Percentiles rank a stretch among this genome's conserved stretches.
These are phyloP conservation scores for Geotrichum citri-aurantii DNA, from an alignment of 1,139 yeast species.

Conservation along the genomic window DNA sequence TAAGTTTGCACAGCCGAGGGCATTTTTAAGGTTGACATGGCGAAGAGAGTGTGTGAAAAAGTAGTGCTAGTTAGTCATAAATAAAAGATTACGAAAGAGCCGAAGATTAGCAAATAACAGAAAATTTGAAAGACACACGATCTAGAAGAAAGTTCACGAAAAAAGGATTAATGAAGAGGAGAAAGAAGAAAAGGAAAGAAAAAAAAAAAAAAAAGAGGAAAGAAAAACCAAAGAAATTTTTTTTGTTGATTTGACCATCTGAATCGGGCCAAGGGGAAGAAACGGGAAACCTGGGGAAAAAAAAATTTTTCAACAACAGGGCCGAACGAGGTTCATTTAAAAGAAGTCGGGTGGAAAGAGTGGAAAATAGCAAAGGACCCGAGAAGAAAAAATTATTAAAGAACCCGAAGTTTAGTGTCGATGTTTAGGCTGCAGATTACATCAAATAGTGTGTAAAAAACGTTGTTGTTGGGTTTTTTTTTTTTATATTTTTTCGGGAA, in stretches of 20 bases:
- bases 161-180: neutral
- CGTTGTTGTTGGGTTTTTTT: no score
- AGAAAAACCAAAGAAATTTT: neutral
- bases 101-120: neutral
- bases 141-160: neutral
- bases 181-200: neutral
- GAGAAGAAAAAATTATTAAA: neutral
- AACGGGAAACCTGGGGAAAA: neutral
- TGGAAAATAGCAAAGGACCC: neutral
- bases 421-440: no score
- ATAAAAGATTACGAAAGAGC: neutral
- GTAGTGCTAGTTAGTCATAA: neutral
- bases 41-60: neutral
- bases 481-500: no score
- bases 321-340: neutral
- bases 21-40: constrained; percentile 5
- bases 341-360: neutral
- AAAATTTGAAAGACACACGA: neutral
- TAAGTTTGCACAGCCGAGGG: constrained; percentile 4
- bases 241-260: neutral
- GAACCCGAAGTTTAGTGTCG: neutral
- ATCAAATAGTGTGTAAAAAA: no score
- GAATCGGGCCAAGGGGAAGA: neutral
- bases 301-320: neutral
- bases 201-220: neutral